Evolutionary conservation across 2,329 filamentous ascomycete genomes (phyloP), one percentile per base, ranked within the genome.

Genomic region (Leptographium lundbergii): DNA sequence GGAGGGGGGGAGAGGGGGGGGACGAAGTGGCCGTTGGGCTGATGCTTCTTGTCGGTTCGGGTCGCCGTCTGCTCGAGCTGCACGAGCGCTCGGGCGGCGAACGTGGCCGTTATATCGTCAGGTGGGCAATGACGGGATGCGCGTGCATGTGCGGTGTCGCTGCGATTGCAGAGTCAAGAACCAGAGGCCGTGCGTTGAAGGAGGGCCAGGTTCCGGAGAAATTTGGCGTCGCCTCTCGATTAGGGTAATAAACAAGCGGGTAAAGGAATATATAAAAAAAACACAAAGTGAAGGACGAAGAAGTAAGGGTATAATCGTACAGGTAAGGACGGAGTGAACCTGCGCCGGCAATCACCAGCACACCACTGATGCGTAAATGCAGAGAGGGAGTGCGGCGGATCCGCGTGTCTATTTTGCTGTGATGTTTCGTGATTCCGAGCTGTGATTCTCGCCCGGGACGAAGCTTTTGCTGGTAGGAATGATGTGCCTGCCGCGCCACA

Each of bases 1-100:
- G 57, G 48, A 58, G 58, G 25, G 25, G 59, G 47, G 47, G 59
- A 57, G n/a, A n/a, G 54, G 54, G 9, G 45, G 3, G 32, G 14
- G 22, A 24, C 25, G 22, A 48, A 24, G 22, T 29, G 22, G 47
- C 4, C 22, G 48, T 29, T 9, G 24, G 48, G 19, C 14, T 27
- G 24, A 29, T 29, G 48, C 24, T 51, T 13, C 48, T 25, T 29
- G 29, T 10, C 14, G 29, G 17, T 24, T 36, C 10, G 11, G 19
- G 3, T 4, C 19, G 51, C 11, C 39, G 32, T 27, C 14, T 29
- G n/a, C 25, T 32, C 51, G 27, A n/a, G 48, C 25, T 29, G 25
- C 25, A 19, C 25, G 48, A 5, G 48, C 24, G 25, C 48, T 17
- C 25, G 11, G 19, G 9, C 17, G 42, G 24, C 11, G 14, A 27